Base-by-base conservation (phyloP, 116 monocot species). In the Cymodocea nodosa region DNA sequence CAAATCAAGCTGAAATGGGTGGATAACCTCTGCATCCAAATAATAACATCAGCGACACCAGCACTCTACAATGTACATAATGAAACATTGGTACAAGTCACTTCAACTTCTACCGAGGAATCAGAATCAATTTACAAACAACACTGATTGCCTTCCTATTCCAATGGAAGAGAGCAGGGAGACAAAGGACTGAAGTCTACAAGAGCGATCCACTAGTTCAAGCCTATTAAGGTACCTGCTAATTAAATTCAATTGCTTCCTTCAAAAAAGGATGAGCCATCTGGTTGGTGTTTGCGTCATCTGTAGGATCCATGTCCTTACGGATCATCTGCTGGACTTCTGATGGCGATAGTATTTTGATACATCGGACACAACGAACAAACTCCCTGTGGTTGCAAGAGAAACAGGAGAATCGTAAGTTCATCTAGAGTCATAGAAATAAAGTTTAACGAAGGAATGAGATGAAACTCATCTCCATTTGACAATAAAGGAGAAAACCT, bases 311-410 rank as follows among this genome's bases (percentile, higher is more conserved):
- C 66, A 77, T 23, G 7, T 82, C 86, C 51, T 84, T 80, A 23
- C 79, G 67, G 59, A 84, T 86, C 89, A 94, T 89, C 67, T 87
- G 89, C 36, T 94, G 84, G 30, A 94, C 84, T 73, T 94, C 94
- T 36, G 84, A 72, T 35, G 80, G 84, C 5, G 94, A 94, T 52
- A 94, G 63, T 23, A 89, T 94, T 69, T 78, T 89, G 61, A 94
- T 89, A 70, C 94, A 94, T 55, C 80, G 74, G 10, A 89, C 94
- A 25, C 94, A 89, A 12, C 78, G 84, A 54, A 87, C 72, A 66
- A 94, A 94, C 24, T 94, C 89, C 81, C 89, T 94, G 56, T 0
- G 62, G 13, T n/a, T 18, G 48, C 10, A 63, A 63, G 20, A 64
- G 9, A 61, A 37, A 19, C 13, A 1, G 61, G 20, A 57, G 36